Percentiles rank a stretch among this genome's conserved stretches.
These are phyloP conservation scores for Aspergillus flavus DNA, from an alignment of 2,329 filamentous ascomycete genomes.

Conservation along the genomic window DNA sequence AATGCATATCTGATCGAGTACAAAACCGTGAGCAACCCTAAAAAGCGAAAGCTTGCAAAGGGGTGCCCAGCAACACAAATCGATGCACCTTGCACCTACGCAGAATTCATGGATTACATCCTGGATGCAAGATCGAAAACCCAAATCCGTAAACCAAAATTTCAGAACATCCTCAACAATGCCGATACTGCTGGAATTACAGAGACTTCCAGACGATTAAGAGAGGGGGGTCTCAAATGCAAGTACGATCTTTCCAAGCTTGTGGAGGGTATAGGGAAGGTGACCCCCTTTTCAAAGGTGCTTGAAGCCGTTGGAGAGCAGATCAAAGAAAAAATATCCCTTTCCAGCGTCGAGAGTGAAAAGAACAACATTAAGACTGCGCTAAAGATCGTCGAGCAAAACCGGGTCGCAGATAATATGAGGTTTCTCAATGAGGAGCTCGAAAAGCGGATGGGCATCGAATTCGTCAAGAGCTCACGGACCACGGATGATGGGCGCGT, in stretches of 20 bases:
- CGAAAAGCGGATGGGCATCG: not conserved
- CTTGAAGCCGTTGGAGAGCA: not conserved
- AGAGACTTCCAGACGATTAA: not conserved
- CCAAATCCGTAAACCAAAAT: not conserved
- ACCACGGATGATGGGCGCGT: not conserved
- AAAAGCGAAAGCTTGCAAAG: not conserved
- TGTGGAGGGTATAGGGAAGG: not conserved
- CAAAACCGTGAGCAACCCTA: not conserved
- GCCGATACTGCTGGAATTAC: not conserved
- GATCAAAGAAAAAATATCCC: not conserved
- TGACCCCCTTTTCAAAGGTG: not conserved
- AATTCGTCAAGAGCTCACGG: not conserved
- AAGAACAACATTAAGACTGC: not conserved
- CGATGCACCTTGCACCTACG: too few relatives aligned
- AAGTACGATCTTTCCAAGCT: not conserved
- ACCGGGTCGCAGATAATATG: not conserved
- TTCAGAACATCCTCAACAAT: not conserved
- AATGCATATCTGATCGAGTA: not conserved
- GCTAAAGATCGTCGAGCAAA: not conserved
- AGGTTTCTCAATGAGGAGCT: not conserved
- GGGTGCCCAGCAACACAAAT: too few relatives aligned
- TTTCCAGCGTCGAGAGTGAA: not conserved
- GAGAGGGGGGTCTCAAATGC: not conserved
- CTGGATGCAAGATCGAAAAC: not conserved
- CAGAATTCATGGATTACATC: not conserved